phyloP scores from a whole-genome alignment of 179 eudicot species.

The Dionaea muscipula region DNA sequence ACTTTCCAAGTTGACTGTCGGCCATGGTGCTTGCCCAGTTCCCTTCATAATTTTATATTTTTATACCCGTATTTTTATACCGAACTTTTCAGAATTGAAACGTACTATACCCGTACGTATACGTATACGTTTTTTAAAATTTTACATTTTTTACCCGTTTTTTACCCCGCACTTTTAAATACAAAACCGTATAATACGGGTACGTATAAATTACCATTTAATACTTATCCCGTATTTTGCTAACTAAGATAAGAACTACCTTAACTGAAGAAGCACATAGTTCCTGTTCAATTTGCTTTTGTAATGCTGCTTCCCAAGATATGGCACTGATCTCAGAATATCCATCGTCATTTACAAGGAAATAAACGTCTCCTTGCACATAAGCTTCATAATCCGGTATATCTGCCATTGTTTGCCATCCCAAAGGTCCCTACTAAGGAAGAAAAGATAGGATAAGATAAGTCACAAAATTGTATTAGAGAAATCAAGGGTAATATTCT shows the following conservation, averaged over 20 bases:
- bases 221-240: too few relatives aligned
- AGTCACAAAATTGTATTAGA: background rate
- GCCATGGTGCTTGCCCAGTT: too few relatives aligned
- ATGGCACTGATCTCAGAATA: conserved; percentile 58
- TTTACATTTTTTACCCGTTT: too few relatives aligned
- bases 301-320: conserved; percentile 93
- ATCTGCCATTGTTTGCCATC: conserved; percentile 74
- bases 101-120: too few relatives aligned
- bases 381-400: conserved; percentile 49
- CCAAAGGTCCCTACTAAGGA: conserved; percentile 70
- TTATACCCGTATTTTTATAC: too few relatives aligned
- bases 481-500: background rate
- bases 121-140: too few relatives aligned
- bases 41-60: too few relatives aligned
- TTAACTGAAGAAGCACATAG: conserved; percentile 62
- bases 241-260: conserved; percentile 43
- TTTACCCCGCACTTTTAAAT: too few relatives aligned
- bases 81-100: too few relatives aligned
- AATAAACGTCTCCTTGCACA: conserved; percentile 40
- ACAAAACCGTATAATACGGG: too few relatives aligned
- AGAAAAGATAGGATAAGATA: conserved; percentile 5
- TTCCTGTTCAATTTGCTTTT: conserved; percentile 80
- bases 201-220: too few relatives aligned
- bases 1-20: too few relatives aligned
- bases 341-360: conserved; percentile 36